These are phyloP conservation scores for Diplodia seriata DNA, from an alignment of 2,329 filamentous ascomycete genomes.

Conservation along the genomic window DNA sequence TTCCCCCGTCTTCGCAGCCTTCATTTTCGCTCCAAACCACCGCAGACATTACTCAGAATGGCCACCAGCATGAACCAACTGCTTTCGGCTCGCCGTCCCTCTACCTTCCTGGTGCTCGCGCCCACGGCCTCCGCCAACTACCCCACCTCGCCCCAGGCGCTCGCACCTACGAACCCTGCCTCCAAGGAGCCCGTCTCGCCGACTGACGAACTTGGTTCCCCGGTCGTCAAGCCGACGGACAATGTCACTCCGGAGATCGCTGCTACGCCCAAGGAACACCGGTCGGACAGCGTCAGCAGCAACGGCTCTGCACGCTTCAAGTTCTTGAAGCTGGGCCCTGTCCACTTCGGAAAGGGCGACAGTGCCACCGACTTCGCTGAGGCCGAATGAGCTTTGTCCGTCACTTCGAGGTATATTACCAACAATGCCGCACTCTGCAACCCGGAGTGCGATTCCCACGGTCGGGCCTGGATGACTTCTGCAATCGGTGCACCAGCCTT, in stretches of 20 bases:
- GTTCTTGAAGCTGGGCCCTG: slow-evolving; percentile 69
- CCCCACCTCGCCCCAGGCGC: slow-evolving; percentile 21
- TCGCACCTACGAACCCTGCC: slow-evolving; percentile 18
- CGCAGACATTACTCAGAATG: background rate
- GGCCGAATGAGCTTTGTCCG: slow-evolving; percentile 8
- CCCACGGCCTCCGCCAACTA: slow-evolving; percentile 35
- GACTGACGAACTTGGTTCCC: slow-evolving; percentile 25
- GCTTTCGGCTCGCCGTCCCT: slow-evolving; percentile 23
- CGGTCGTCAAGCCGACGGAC: slow-evolving; percentile 13
- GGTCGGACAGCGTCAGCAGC: slow-evolving; percentile 62
- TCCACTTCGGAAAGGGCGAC: slow-evolving; percentile 67
- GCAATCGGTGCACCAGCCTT: slow-evolving; percentile 24
- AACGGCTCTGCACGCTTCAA: slow-evolving; percentile 47
- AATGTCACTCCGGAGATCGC: slow-evolving; percentile 24
- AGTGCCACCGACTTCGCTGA: slow-evolving; percentile 62
- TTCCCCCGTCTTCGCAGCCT: background rate
- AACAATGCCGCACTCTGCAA: background rate
- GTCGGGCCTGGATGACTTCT: slow-evolving; percentile 28
- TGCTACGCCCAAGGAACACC: slow-evolving; percentile 42
- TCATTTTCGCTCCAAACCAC: background rate
- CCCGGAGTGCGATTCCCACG: slow-evolving; percentile 14
- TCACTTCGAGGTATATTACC: slow-evolving; percentile 8
- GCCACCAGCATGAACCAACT: slow-evolving; percentile 14
- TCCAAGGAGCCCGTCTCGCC: slow-evolving; percentile 21
- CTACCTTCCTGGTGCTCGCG: slow-evolving; percentile 35